Evolutionary conservation across 1,139 yeast genomes (phyloP), one percentile per base, ranked within the genome.

Genomic region (Zygoascus meyerae): DNA sequence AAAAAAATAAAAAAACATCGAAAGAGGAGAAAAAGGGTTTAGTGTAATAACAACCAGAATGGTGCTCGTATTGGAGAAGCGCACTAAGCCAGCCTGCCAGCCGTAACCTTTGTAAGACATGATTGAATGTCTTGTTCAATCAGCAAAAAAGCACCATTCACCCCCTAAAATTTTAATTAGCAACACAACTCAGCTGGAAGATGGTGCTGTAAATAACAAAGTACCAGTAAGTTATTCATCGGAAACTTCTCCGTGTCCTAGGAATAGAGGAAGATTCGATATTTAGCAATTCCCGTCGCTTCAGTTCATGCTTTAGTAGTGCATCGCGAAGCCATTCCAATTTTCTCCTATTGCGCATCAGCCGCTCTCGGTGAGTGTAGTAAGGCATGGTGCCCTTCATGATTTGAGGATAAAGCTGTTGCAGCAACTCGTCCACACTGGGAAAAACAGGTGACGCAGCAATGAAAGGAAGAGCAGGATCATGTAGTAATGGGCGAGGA

Each of bases 181-280:
- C 26, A 7, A 21, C 4, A 21, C 26, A 21, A 7, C 26, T 7
- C 26, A 17, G 52, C 63, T 16, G 62, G 65, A 15, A 59, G 61
- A 38, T 62, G 67, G 39, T 62, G 67, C 38, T 51, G 61, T 46
- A 59, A 72, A 39, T 68, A 70, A 14, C 55, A 62, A 34, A 67
- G 72, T 44, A 45, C 12, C 52, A 33, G 12, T 34, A 32, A 14
- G 30, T 36, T 4, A 15, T n/a, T 15, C n/a, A 38, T 8, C 34
- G 34, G 34, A 38, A 38, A 8, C 26, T 11, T 15, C 33, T 26
- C 16, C 44, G n/a, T 7, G 33, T 34, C 21, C 44, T 33, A 8
- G 44, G 33, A 26, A 35, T 12, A 26, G n/a, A 18, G 28, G 11
- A 33, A 7, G 30, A 18, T 11, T 35, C 39, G n/a, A 11, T 18